These are phyloP conservation scores for Atractiella rhizophila DNA, from an alignment of 768 basidiomycete genomes.

Conservation along the genomic window DNA sequence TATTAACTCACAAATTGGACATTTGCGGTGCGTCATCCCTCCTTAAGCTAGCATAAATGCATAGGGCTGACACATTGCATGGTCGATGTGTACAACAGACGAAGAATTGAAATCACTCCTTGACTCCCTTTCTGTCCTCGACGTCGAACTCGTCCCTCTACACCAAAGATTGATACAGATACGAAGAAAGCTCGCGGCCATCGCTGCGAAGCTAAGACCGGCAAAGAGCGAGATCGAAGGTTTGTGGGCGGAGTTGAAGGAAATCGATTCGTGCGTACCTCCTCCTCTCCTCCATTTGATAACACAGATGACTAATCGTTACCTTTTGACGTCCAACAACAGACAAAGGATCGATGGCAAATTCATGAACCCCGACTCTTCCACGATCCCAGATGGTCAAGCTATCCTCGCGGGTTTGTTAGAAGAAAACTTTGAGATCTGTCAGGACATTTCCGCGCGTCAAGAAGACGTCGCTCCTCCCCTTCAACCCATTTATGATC, in stretches of 20 bases:
- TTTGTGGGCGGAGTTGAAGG: constrained; percentile 69
- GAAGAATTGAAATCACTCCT: constrained; percentile 49
- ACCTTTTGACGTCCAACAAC: not conserved
- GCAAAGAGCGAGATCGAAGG: constrained; percentile 71
- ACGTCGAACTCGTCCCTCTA: constrained; percentile 65
- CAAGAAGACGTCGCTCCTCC: constrained; percentile 28
- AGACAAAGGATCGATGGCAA: not conserved
- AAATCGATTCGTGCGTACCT: constrained; percentile 37
- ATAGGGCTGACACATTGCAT: not conserved
- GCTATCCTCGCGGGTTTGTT: constrained; percentile 71
- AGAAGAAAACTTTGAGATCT: constrained; percentile 87
- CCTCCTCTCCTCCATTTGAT: not conserved
- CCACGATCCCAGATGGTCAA: constrained; percentile 46
- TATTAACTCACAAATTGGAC: constrained; percentile 70
- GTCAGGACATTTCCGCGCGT: constrained; percentile 78
- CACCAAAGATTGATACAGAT: constrained; percentile 70
- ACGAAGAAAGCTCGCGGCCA: constrained; percentile 60
- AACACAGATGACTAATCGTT: not conserved
- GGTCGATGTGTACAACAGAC: constrained; percentile 27
- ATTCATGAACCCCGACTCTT: not conserved
- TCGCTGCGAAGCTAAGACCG: constrained; percentile 65
- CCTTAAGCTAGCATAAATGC: not conserved
- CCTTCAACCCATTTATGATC: constrained; percentile 36
- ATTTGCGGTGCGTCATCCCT: constrained; percentile 46
- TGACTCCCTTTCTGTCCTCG: constrained; percentile 61